phyloP scores from a whole-genome alignment of 2,329 filamentous ascomycete genomes.

The Aspergillus fumigatus region DNA sequence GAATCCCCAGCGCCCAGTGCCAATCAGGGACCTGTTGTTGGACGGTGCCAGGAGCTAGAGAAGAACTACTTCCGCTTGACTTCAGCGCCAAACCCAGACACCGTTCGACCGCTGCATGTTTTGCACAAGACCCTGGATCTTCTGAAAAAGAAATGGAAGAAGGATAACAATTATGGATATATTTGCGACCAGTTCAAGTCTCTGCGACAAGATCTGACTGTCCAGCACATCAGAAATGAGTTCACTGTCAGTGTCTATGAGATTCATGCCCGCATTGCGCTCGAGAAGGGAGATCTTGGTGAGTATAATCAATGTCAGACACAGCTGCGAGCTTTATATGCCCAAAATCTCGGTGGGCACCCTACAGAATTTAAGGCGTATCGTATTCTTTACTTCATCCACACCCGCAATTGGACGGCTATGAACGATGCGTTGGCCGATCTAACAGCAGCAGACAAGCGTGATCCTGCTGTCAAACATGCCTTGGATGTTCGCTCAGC shows the following conservation, averaged over 20 bases:
- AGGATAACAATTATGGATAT: slow-evolving; percentile 90
- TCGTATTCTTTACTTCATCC: slow-evolving; percentile 98
- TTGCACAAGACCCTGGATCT: slow-evolving; percentile 80
- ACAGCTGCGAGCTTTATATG: slow-evolving; percentile 88
- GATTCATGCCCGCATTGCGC: slow-evolving; percentile 91
- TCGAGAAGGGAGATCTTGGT: slow-evolving; percentile 99
- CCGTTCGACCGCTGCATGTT: slow-evolving; percentile 77
- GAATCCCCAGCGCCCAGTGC: slow-evolving; percentile 46
- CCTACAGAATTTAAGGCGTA: slow-evolving; percentile 97
- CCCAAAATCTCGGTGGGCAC: slow-evolving; percentile 79
- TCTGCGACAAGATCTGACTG: slow-evolving; percentile 93
- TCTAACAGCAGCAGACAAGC: slow-evolving; percentile 97
- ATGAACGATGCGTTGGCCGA: slow-evolving; percentile 98
- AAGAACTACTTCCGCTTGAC: slow-evolving; percentile 95
- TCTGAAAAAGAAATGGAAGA: slow-evolving; percentile 90
- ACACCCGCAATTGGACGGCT: slow-evolving; percentile 95
- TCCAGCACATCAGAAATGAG: slow-evolving; percentile 93
- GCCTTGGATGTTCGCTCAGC: slow-evolving; percentile 87
- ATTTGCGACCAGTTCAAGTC: slow-evolving; percentile 99
- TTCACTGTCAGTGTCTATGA: slow-evolving; percentile 97
- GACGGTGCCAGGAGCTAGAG: slow-evolving; percentile 77
- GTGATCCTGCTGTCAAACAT: slow-evolving; percentile 78
- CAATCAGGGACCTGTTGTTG: slow-evolving; percentile 67
- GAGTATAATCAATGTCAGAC: slow-evolving; percentile 99
- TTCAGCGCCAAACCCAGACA: slow-evolving; percentile 78